Evolutionary conservation across 2,329 filamentous ascomycete genomes (phyloP).

Genomic region (Chalara sp.): DNA sequence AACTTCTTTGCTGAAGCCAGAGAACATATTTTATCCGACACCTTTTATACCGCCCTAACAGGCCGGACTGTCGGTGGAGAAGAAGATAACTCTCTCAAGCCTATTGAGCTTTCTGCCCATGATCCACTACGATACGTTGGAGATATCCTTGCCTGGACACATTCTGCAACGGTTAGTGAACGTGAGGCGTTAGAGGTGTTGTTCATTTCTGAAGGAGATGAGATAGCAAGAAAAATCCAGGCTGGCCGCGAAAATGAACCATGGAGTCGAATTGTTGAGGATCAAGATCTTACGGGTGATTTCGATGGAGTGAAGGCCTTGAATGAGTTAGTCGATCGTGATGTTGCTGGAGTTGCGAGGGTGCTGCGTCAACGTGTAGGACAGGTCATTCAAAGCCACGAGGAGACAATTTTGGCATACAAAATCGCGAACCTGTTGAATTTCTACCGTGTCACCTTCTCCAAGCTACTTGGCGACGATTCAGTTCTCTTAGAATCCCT

Average conservation of each 20-base stretch:
- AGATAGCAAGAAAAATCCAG: slow-evolving; percentile 76
- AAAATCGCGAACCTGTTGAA: slow-evolving; percentile 82
- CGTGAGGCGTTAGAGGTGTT: slow-evolving; percentile 85
- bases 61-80: slow-evolving; percentile 55
- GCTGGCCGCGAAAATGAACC: slow-evolving; percentile 76
- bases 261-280: slow-evolving; percentile 63
- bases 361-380: slow-evolving; percentile 86
- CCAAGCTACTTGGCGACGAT: slow-evolving; percentile 64
- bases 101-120: slow-evolving; percentile 89
- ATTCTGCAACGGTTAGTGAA: slow-evolving; percentile 90
- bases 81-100: slow-evolving; percentile 63
- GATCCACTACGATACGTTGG: slow-evolving; percentile 88
- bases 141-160: slow-evolving; percentile 96
- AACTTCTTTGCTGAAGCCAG: slow-evolving; percentile 89
- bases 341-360: slow-evolving; percentile 72
- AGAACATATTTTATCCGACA: slow-evolving; percentile 78
- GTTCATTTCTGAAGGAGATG: slow-evolving; percentile 85
- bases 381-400: slow-evolving; percentile 86
- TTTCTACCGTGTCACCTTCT: slow-evolving; percentile 85
- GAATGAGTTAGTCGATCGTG: slow-evolving; percentile 79
- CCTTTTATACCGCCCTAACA: slow-evolving; percentile 83
- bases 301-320: slow-evolving; percentile 81
- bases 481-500: slow-evolving; percentile 67
- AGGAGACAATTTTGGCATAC: slow-evolving; percentile 82
- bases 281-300: slow-evolving; percentile 43